Evolutionary conservation across 208 protist species (phyloP).

Genomic region (Acanthamoeba castellanii): DNA sequence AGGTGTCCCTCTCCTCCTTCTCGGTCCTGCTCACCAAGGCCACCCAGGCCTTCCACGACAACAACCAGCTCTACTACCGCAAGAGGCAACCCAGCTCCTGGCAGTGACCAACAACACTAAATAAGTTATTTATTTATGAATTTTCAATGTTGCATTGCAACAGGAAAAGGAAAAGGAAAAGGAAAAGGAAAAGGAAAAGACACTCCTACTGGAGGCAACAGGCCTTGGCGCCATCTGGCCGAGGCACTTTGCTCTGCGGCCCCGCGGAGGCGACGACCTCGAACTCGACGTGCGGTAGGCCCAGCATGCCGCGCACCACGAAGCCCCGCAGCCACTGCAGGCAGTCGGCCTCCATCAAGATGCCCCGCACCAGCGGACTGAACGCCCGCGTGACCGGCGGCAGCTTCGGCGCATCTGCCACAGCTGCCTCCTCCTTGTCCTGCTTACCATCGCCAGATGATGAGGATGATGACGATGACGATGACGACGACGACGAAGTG

Average conservation of each 20-base stretch:
- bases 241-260: not conserved
- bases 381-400: not conserved
- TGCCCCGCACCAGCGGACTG: not conserved
- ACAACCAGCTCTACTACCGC: slow-evolving; percentile 6
- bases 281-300: not conserved
- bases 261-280: not conserved
- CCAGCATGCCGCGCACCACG: not conserved
- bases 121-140: too few species aligned
- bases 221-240: not conserved
- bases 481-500: too few species aligned
- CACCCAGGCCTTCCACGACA: not conserved
- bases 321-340: not conserved
- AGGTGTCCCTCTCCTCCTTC: not conserved
- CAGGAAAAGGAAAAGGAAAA: too few species aligned
- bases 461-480: too few species aligned
- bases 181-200: too few species aligned
- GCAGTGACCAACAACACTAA: not conserved
- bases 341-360: not conserved
- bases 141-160: too few species aligned
- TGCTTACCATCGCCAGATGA: not conserved
- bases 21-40: not conserved
- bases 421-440: not conserved
- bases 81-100: not conserved
- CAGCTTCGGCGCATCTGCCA: not conserved
- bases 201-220: not conserved